Conservation (phyloP, 2,329 filamentous ascomycete genomes). For the Fusarium marasasianum region DNA sequence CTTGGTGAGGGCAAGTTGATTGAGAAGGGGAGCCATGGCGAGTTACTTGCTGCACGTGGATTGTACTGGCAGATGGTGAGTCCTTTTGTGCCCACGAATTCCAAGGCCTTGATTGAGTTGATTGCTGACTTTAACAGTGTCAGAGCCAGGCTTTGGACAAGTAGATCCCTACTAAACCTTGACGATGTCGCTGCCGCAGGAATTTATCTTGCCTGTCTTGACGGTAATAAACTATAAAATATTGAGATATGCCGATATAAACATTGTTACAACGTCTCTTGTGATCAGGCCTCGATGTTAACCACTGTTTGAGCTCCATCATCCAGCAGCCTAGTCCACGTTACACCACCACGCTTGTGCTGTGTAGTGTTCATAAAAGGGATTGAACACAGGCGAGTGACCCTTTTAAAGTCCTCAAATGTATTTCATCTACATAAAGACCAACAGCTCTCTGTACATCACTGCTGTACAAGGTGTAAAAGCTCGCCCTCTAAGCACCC, state of each 20-base stretch:
- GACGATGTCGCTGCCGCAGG: fast-evolving
- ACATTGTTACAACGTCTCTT: not conserved
- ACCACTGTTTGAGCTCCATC: not conserved
- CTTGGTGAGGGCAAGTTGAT: slow-evolving; percentile 37
- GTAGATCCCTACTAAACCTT: not conserved
- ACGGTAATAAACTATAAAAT: too few relatives aligned
- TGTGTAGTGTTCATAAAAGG: fast-evolving
- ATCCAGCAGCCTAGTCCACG: fast-evolving
- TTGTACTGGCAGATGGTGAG: slow-evolving; percentile 16
- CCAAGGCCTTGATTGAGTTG: fast-evolving
- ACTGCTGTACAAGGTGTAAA: too few relatives aligned
- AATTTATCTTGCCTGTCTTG: too few relatives aligned
- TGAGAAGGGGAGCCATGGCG: not conserved
- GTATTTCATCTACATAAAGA: too few relatives aligned
- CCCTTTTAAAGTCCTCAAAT: too few relatives aligned
- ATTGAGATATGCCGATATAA: not conserved
- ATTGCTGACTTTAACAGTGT: not conserved
- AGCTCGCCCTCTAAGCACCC: too few relatives aligned
- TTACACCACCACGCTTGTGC: fast-evolving
- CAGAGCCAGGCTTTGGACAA: not conserved
- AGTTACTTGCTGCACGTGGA: not conserved
- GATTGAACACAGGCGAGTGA: too few relatives aligned
- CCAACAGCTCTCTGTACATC: too few relatives aligned
- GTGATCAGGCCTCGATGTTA: not conserved
- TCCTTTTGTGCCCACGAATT: fast-evolving